Percentiles rank a stretch among this genome's conserved stretches.
These are phyloP conservation scores for Funneliformis geosporum DNA, from an alignment of 192 early-diverging fungal species.

Conservation along the genomic window DNA sequence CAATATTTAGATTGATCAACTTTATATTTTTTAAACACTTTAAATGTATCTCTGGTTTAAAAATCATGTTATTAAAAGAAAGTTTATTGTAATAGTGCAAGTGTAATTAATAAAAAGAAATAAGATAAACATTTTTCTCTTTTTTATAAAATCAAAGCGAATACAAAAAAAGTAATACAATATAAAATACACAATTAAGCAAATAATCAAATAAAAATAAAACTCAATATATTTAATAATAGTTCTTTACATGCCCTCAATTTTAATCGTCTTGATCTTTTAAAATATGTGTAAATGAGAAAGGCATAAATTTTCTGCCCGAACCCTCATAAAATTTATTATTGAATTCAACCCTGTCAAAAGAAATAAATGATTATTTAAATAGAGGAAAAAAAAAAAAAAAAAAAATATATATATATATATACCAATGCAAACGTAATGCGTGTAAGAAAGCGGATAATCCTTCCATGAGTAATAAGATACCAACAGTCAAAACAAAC, in stretches of 20 bases:
- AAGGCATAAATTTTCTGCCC: constrained; percentile 91
- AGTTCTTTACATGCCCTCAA: not conserved
- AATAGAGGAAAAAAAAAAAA: not conserved
- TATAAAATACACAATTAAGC: no score
- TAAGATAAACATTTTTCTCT: no score
- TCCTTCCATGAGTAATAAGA: constrained; percentile 91
- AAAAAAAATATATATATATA: constrained; percentile 6
- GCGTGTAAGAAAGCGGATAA: constrained; percentile 94
- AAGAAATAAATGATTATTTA: constrained; percentile 82
- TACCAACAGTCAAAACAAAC: constrained; percentile 82
- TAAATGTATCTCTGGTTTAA: no score
- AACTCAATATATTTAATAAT: no score
- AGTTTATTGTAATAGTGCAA: no score
- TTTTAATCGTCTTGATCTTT: constrained; percentile 39
- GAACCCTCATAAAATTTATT: constrained; percentile 94
- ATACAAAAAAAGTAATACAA: no score
- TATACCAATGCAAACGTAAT: constrained; percentile 88
- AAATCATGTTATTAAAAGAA: no score
- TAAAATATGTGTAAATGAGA: constrained; percentile 66
- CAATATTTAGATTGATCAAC: no score
- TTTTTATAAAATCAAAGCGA: no score
- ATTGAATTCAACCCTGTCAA: constrained; percentile 97
- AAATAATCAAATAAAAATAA: no score
- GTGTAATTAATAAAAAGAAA: no score
- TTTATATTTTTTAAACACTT: no score